Evolutionary conservation across 768 basidiomycete genomes (phyloP), one percentile per base, ranked within the genome.

Genomic region (Lentinula sp.): DNA sequence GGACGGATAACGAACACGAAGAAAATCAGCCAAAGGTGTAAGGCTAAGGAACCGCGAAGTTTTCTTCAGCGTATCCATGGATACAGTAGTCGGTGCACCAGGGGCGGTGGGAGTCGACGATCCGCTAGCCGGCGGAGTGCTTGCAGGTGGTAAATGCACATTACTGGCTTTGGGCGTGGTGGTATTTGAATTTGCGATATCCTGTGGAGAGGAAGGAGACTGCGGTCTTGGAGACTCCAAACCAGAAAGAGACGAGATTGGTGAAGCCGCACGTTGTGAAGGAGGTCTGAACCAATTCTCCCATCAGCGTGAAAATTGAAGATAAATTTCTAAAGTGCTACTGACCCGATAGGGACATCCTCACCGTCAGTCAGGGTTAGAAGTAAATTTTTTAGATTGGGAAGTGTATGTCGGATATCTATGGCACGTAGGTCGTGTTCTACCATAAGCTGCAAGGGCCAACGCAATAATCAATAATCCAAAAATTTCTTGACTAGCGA

Each of bases 401-500:
- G 95, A 32, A 99, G 79, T 3, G 97, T 98, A 70, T 99, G 95
- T 53, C 95, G 84, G 76, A 96, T 87, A 75, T 99, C 97, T 66
- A 96, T 74, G 21, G 94, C 89, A 46, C 89, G 87, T 60, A 98
- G 77, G 69, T 91, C 84, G n/a, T 89, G 86, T 67, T 95, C 92
- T 60, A 84, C 79, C 95, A 95, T 96, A 57, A 97, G 83, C 95
- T 98, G 67, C 18, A 43, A 61, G 42, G 59, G 53, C 28, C 43
- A 62, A 50, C 18, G 35, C 11, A 62, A 60, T 32, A 50, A 52
- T 65, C 46, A 67, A 50, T 54, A 35, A 18, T 18, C 45, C 21
- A 42, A 35, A 15, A n/a, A n/a, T 45, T 43, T 28, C 3, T 28
- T 28, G 28, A 6, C 6, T 18, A 52, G 32, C 35, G 45, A 28